phyloP scores from a whole-genome alignment of 371 early-diverging fungal species.

The Mortierella sp. region DNA sequence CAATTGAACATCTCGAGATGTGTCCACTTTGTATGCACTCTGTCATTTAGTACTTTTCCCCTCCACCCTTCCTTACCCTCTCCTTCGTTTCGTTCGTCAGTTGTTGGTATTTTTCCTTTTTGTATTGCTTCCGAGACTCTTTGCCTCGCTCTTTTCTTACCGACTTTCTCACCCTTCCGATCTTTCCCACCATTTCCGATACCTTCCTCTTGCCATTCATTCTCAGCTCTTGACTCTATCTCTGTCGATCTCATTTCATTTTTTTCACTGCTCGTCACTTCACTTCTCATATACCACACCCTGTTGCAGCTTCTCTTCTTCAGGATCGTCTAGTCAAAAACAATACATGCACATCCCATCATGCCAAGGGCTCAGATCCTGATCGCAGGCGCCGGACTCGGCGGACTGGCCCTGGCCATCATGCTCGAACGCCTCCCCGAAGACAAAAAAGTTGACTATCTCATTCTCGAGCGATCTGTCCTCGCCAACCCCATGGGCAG shows the following conservation, averaged over 20 bases:
- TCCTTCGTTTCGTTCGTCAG: neutral
- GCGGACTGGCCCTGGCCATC: slow-evolving; percentile 40
- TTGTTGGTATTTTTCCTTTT: neutral
- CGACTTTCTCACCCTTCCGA: neutral
- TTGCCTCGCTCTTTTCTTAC: neutral
- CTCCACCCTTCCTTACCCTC: neutral
- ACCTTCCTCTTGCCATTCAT: neutral
- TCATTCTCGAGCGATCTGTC: slow-evolving; percentile 38
- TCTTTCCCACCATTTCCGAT: neutral
- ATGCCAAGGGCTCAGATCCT: slow-evolving; percentile 37
- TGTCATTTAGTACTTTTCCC: neutral
- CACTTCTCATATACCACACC: neutral
- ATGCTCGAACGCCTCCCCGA: slow-evolving; percentile 49
- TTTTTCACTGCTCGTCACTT: neutral
- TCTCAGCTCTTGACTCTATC: neutral
- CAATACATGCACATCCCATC: neutral
- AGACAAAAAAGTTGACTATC: slow-evolving; percentile 45
- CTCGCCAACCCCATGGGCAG: slow-evolving; percentile 39
- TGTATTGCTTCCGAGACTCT: neutral
- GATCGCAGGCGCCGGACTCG: slow-evolving; percentile 45
- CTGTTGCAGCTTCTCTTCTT: neutral
- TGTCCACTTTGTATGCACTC: neutral
- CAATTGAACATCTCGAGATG: neutral
- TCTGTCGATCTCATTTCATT: neutral
- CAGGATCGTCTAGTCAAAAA: neutral